Evolutionary conservation across 805 yeast species (phyloP).

Genomic region (Metschnikowia santaceciliae): DNA sequence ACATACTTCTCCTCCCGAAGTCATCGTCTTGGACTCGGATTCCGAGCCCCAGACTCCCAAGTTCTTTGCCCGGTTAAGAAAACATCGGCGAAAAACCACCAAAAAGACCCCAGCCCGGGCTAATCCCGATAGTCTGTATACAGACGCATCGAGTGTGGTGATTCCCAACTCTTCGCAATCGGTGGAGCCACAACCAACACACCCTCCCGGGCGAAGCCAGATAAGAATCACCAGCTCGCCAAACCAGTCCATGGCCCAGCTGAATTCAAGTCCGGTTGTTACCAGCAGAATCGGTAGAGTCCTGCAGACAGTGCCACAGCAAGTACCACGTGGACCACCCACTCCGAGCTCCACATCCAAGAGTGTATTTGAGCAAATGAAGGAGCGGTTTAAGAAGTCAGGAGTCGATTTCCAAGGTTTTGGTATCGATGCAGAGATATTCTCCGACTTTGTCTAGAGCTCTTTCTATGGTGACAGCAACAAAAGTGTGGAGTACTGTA

Average conservation of each 20-base stretch:
- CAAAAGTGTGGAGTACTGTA: not conserved
- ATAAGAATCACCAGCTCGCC: not conserved
- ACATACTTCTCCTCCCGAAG: not conserved
- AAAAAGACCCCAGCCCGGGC: not conserved
- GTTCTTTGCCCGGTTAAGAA: not conserved
- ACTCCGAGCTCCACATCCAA: not conserved
- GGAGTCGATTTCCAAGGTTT: slow-evolving; percentile 10
- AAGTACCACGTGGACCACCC: not conserved
- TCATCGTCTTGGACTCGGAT: not conserved
- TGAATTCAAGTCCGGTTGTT: not conserved
- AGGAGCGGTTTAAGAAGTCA: slow-evolving; percentile 5
- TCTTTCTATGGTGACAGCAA: not conserved
- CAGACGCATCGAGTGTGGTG: slow-evolving; percentile 3
- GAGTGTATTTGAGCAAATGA: slow-evolving; percentile 4
- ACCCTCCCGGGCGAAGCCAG: not conserved
- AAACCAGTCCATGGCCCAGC: not conserved
- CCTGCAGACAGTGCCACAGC: not conserved
- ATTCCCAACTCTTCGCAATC: slow-evolving; percentile 11
- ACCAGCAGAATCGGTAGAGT: not conserved
- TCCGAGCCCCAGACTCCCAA: not conserved
- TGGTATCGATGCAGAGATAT: not conserved
- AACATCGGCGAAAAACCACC: not conserved
- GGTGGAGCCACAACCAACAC: not conserved
- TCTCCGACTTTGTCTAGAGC: not conserved
- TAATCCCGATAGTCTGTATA: not conserved